Percentiles rank a stretch among this genome's conserved stretches.
phyloP scores from a whole-genome alignment of 805 yeast genomes.

The Spathaspora hagerdaliae region DNA sequence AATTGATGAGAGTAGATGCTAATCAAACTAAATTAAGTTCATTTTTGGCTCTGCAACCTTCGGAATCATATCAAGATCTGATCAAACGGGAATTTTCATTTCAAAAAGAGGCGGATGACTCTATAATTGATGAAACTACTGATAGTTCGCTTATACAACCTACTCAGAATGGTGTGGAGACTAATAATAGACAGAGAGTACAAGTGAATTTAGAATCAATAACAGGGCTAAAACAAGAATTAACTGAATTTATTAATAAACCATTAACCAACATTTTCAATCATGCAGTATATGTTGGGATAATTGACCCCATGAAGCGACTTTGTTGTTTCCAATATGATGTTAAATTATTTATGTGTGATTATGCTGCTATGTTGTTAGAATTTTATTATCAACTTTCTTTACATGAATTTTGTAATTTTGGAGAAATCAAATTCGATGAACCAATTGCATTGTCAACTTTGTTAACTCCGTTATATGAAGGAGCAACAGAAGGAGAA shows the following conservation, averaged over 20 bases:
- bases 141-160: background rate
- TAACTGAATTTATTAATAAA: conserved; percentile 43
- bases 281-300: conserved; percentile 72
- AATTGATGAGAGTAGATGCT: conserved; percentile 68
- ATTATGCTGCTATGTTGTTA: conserved; percentile 64
- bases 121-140: background rate
- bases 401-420: conserved; percentile 74
- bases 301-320: conserved; percentile 68
- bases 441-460: conserved; percentile 22
- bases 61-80: background rate
- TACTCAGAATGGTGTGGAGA: background rate
- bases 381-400: conserved; percentile 82
- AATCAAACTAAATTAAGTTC: conserved; percentile 43
- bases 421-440: conserved; percentile 46
- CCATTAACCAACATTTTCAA: conserved; percentile 65
- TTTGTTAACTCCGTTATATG: conserved; percentile 36
- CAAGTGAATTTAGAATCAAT: conserved; percentile 58
- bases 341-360: conserved; percentile 71
- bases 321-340: conserved; percentile 83
- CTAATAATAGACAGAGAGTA: conserved; percentile 16
- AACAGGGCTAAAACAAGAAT: conserved; percentile 46
- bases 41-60: conserved; percentile 4
- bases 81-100: conserved; percentile 8
- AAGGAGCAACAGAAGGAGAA: conserved; percentile 6
- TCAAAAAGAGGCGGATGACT: conserved; percentile 1